Conservation (phyloP, 2,329 filamentous ascomycete species). For the Bipolaris zeicola region DNA sequence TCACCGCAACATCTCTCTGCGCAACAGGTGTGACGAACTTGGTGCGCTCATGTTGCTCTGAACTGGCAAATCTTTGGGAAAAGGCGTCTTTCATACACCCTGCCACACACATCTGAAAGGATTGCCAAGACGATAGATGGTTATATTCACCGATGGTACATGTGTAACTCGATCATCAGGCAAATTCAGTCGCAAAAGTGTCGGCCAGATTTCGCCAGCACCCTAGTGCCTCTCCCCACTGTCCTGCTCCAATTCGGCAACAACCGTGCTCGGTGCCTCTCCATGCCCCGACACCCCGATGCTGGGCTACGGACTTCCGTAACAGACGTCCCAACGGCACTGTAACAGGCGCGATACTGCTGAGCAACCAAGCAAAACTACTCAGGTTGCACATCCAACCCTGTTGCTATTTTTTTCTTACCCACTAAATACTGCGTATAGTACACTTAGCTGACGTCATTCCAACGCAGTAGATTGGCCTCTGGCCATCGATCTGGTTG, state of each 20-base stretch:
- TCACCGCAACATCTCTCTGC: neutral
- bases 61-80: neutral
- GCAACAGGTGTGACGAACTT: neutral
- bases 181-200: neutral
- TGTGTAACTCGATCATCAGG: neutral
- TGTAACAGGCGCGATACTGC: neutral
- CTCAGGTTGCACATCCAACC: neutral
- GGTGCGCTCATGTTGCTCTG: neutral
- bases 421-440: neutral
- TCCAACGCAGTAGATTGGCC: neutral
- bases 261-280: neutral
- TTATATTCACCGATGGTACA: neutral
- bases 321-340: neutral
- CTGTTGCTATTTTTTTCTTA: neutral
- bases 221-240: neutral
- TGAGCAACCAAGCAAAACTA: neutral
- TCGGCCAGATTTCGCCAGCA: slow-evolving; percentile 1
- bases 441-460: neutral
- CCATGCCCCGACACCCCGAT: neutral
- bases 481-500: neutral
- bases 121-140: neutral
- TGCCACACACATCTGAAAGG: neutral
- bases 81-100: too few relatives aligned
- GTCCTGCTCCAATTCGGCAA: neutral
- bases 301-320: neutral